Base-by-base conservation (phyloP, 192 early-diverging fungal genomes). In the Phlyctochytrium bullatum region DNA sequence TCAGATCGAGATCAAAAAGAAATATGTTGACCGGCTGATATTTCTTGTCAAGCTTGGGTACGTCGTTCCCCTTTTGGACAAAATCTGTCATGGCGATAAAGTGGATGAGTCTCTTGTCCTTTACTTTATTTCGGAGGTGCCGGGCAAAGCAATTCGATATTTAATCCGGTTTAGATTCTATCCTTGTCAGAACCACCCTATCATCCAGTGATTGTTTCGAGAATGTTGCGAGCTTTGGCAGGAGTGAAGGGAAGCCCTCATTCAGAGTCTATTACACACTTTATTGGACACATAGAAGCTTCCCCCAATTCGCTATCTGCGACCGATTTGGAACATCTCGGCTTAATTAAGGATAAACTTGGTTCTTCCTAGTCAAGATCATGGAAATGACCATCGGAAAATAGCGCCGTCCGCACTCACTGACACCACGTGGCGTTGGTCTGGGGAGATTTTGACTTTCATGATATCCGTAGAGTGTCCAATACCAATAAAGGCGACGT, bases 401-500 rank as follows among this genome's bases (percentile, higher is more conserved):
- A 86, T 75, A 23, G 84, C 84, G 0, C 82, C 84, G 27, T 86
- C 84, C 32, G 74, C 64, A 35, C 73, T 76, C 23, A 84, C 82
- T 16, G 80, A 71, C 24, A 86, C 79, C 36, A 86, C 70, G 52
- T 69, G 50, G 31, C 67, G 61, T 33, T 76, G 74, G 54, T 86
- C 75, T 4, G 84, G 84, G 24, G 78, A 76, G 58, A 86, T 83
- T 40, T 77, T 74, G 40, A 86, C 84, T 50, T 83, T 80, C n/a
- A 75, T 79, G 50, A 86, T 86, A 64, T 86, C 84, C 14, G 82
- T 83, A 25, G 83, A 85, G 65, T 86, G 84, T 12, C 82, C 84
- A 16, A 86, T 64, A 0, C 84, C 84, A 33, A 86, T 78, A 47
- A 60, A 80, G 3, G 66, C 75, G 6, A 84, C 74, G 27, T 76